A percentile compares a stretch with the other conserved stretches of the same genome.
Evolutionary conservation across 768 basidiomycete genomes (phyloP).

Genomic region (Kwoniella pini): DNA sequence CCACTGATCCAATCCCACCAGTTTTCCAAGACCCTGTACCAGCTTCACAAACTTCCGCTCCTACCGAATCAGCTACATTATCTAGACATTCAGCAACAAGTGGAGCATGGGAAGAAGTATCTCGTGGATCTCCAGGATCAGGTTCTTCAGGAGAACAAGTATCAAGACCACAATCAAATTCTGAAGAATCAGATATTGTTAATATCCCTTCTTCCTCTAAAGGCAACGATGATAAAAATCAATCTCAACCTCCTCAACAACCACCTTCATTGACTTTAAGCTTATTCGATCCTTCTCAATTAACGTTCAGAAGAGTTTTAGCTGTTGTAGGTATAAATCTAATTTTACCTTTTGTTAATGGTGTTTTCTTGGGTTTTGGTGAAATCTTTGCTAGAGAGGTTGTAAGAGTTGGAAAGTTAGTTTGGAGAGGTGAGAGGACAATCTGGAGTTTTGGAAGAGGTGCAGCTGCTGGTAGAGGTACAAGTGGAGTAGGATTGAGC

Average conservation of each 20-base stretch:
- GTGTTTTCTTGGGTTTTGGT: slow-evolving; percentile 55
- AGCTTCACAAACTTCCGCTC: neutral
- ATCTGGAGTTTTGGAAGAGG: slow-evolving; percentile 26
- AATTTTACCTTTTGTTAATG: slow-evolving; percentile 53
- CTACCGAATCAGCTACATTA: slow-evolving; percentile 28
- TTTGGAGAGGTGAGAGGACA: slow-evolving; percentile 41
- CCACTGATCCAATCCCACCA: slow-evolving; percentile 44
- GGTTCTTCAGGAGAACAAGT: slow-evolving; percentile 25
- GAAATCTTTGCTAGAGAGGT: slow-evolving; percentile 54
- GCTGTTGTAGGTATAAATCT: slow-evolving; percentile 54
- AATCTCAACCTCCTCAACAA: slow-evolving; percentile 33
- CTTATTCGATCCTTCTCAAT: slow-evolving; percentile 48
- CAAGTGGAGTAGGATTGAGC: slow-evolving; percentile 47
- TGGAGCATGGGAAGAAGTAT: slow-evolving; percentile 46
- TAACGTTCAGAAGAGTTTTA: slow-evolving; percentile 41
- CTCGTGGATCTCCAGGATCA: slow-evolving; percentile 20
- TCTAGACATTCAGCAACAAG: slow-evolving; percentile 42
- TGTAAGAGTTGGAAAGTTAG: slow-evolving; percentile 35
- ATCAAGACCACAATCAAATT: slow-evolving; percentile 28
- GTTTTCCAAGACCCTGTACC: slow-evolving; percentile 19
- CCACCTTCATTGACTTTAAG: slow-evolving; percentile 52
- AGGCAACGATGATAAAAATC: neutral
- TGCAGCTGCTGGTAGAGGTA: slow-evolving; percentile 15
- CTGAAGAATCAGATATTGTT: slow-evolving; percentile 13
- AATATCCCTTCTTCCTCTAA: slow-evolving; percentile 13